Conservation (phyloP, 1,284 basidiomycete species). For the Inonotus obliquus region DNA sequence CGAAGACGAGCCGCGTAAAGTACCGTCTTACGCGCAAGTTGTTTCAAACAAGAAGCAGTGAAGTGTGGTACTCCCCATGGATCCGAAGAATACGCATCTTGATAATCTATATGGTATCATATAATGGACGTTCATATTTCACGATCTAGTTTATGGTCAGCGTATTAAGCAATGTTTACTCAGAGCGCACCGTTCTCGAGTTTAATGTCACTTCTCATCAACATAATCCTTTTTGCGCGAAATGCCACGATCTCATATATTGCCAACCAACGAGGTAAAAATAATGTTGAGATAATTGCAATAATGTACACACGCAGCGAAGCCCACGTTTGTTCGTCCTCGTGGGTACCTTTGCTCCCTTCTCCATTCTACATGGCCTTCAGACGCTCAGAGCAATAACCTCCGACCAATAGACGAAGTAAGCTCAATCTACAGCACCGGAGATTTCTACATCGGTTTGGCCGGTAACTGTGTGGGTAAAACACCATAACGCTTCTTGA, state of each 20-base stretch:
- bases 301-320: not conserved
- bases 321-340: not conserved
- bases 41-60: constrained; percentile 4
- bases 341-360: too few species aligned
- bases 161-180: not conserved
- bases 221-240: not conserved
- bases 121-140: not conserved
- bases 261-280: not conserved
- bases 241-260: not conserved
- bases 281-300: not conserved
- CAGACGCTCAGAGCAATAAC: too few species aligned
- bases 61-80: not conserved
- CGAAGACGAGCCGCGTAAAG: constrained; percentile 12
- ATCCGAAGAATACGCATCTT: not conserved
- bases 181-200: not conserved
- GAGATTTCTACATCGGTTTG: constrained; percentile 70
- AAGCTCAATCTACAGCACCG: not conserved
- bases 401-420: too few species aligned
- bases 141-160: not conserved
- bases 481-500: constrained; percentile 87
- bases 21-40: constrained; percentile 16
- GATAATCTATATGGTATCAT: not conserved
- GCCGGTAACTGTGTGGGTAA: constrained; percentile 86
- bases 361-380: too few species aligned
- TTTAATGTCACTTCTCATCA: not conserved